Conservation (phyloP, 225 moss, liverwort and hornwort genomes). For the Pseudoscleropodium purum region DNA sequence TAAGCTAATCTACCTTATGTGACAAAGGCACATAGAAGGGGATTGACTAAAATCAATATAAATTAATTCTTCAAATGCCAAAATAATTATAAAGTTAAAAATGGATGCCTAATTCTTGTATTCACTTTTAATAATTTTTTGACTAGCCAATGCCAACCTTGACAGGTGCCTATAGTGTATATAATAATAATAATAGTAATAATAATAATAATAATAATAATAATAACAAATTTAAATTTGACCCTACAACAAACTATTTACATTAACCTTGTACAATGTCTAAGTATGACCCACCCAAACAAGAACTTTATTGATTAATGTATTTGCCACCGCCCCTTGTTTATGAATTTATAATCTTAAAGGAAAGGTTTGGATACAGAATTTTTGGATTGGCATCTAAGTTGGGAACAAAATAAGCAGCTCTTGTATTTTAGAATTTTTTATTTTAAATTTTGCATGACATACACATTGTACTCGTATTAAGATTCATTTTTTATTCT, state of each 20-base stretch:
- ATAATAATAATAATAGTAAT: too few species aligned
- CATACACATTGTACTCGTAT: neutral
- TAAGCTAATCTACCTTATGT: too few species aligned
- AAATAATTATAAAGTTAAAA: too few species aligned
- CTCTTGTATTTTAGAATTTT: neutral
- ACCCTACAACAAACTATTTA: neutral
- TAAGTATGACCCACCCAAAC: neutral
- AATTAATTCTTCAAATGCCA: accelerated
- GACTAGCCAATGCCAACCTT: accelerated
- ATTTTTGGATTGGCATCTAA: neutral
- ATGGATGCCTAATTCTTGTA: neutral
- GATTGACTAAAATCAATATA: too few species aligned
- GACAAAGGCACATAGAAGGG: too few species aligned
- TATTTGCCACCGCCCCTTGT: too few species aligned
- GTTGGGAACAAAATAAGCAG: neutral
- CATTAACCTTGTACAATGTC: neutral
- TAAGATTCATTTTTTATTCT: neutral
- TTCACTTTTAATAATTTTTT: too few species aligned
- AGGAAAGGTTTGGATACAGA: neutral
- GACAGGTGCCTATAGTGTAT: too few species aligned
- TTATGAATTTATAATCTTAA: neutral
- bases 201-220: too few species aligned
- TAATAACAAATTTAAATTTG: neutral
- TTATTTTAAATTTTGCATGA: neutral
- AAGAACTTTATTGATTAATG: neutral